phyloP scores from a whole-genome alignment of 2,329 filamentous ascomycete species.

The Xenoacremonium recifei region DNA sequence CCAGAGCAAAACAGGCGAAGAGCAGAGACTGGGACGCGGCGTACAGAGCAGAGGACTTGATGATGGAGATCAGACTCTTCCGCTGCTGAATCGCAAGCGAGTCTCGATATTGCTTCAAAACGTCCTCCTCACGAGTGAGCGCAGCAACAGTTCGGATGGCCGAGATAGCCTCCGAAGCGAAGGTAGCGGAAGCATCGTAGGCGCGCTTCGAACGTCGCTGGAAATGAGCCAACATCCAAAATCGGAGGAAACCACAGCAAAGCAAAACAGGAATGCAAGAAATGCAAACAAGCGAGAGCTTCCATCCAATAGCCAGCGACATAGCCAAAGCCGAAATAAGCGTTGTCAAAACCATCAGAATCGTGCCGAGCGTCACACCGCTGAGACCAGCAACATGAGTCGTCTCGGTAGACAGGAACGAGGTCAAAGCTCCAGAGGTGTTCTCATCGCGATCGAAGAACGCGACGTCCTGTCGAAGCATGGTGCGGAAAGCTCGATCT shows the following conservation, averaged over 20 bases:
- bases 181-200: slow-evolving; percentile 78
- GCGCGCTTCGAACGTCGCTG: slow-evolving; percentile 75
- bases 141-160: slow-evolving; percentile 92
- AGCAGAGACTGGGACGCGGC: slow-evolving; percentile 80
- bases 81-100: slow-evolving; percentile 66
- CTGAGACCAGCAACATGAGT: slow-evolving; percentile 86
- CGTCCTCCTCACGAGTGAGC: slow-evolving; percentile 81
- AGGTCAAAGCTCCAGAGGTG: slow-evolving; percentile 82
- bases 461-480: slow-evolving; percentile 88
- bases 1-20: slow-evolving; percentile 81
- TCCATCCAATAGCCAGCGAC: slow-evolving; percentile 79
- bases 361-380: slow-evolving; percentile 82
- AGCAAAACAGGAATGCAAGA: slow-evolving; percentile 75
- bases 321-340: slow-evolving; percentile 71
- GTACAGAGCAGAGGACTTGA: slow-evolving; percentile 77
- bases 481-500: slow-evolving; percentile 77
- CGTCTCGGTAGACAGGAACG: slow-evolving; percentile 85
- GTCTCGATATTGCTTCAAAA: slow-evolving; percentile 67
- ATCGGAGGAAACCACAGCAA: slow-evolving; percentile 81
- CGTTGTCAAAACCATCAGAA: slow-evolving; percentile 78
- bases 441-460: slow-evolving; percentile 93
- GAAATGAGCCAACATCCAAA: slow-evolving; percentile 80
- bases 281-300: slow-evolving; percentile 79
- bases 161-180: slow-evolving; percentile 89
- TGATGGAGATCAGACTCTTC: slow-evolving; percentile 67